Evolutionary conservation across 225 moss, liverwort and hornwort genomes (phyloP), one percentile per base, ranked within the genome.

Genomic region (Asterella californica): DNA sequence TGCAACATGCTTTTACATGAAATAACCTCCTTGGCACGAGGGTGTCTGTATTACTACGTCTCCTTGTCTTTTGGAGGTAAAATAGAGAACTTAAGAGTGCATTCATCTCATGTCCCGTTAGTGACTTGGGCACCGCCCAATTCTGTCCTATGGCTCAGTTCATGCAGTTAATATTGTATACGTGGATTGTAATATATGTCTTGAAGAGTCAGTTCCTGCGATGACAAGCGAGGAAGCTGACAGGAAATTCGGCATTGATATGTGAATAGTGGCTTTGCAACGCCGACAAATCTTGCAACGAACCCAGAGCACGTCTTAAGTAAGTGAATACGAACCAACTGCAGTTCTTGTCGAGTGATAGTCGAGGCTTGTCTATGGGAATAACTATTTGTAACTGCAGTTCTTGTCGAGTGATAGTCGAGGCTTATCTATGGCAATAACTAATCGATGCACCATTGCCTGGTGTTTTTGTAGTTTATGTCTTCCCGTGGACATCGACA

Each of bases 211-310:
- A 57, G 57, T 57, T 57, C 57, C 57, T 57, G 24, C 10, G n/a
- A 30, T 27, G 64, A 14, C 29, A 8, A 64, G 27, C 42, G 3
- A 42, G 22, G 25, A 45, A 70, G 25, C 46, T 71, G n/a, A 71
- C 19, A 67, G 6, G 36, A 18, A 2, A 67, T 22, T 7, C 25
- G 46, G 24, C 9, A 32, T 14, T 22, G 21, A 64, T 71, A 19
- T 64, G 60, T 81, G 61, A 54, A 29, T 93, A 99, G 76, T 99
- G 99, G 99, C 84, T 99, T 19, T 99, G 99, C 65, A 99, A 99
- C 76, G 95, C 99, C 2, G 97, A 95, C 49, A 99, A 93, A 82
- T 87, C 88, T 6, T 95, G 90, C 55, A 92, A 93, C 63, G 85
- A 99, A 73, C 95, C 99, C 30, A 87, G 94, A 19, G 32, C 89